Percentiles rank a stretch among this genome's conserved stretches.
Conservation (phyloP, 768 basidiomycete genomes). For the Pisolithus microcarpus region DNA sequence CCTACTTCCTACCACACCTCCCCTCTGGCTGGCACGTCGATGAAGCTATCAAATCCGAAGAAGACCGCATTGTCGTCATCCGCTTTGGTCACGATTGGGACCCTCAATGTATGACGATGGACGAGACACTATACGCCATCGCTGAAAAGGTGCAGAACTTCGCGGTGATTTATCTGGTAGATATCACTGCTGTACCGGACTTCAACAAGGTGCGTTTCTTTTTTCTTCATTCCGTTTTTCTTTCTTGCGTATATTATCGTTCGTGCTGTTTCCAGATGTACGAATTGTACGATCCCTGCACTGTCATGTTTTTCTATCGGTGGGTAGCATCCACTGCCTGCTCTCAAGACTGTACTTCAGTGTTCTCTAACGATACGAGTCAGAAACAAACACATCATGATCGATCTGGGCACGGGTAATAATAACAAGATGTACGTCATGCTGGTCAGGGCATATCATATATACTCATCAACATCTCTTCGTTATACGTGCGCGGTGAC, state of each 20-base stretch:
- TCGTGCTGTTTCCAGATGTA: conserved; percentile 66
- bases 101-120: conserved; percentile 96
- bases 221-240: background rate
- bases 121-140: conserved; percentile 88
- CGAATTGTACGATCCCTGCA: conserved; percentile 94
- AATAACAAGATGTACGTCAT: conserved; percentile 93
- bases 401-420: conserved; percentile 98
- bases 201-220: conserved; percentile 77
- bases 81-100: conserved; percentile 96
- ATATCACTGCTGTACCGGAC: conserved; percentile 95
- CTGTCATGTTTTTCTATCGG: conserved; percentile 99
- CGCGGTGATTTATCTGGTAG: conserved; percentile 90
- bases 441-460: too few species aligned
- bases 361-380: background rate
- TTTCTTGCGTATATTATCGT: background rate
- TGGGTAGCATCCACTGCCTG: conserved; percentile 30
- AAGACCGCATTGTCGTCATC: conserved; percentile 90
- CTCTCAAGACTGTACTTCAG: background rate
- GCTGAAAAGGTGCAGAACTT: conserved; percentile 98
- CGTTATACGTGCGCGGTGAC: background rate
- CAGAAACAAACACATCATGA: conserved; percentile 99
- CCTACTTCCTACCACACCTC: conserved; percentile 83
- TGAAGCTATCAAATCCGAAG: conserved; percentile 97
- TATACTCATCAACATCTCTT: background rate
- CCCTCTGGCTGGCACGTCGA: conserved; percentile 98